Evolutionary conservation across 176 grass and related monocot genomes (phyloP), one percentile per base, ranked within the genome.

Genomic region (Pontederia crassipes): DNA sequence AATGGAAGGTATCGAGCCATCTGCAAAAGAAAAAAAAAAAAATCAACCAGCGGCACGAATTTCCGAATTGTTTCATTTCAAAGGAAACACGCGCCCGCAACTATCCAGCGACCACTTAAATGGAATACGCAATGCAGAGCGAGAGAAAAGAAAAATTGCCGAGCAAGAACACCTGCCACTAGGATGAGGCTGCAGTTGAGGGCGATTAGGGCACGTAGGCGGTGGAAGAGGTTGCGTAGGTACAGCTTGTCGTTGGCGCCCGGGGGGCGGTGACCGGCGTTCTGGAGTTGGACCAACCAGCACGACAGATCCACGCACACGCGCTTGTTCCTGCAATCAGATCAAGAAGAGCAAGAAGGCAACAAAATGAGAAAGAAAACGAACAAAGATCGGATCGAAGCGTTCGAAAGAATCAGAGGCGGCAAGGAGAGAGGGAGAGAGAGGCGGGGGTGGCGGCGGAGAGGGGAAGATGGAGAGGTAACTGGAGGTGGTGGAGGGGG

Each of bases 241-340:
- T 88, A 97, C 54, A 91, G 64, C 87, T 87, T 97, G 58, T 96
- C 81, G 77, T 72, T 87, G 10, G 74, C 55, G 73, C 74, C 74
- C 12, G 65, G 76, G 64, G 73, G 63, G 28, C 79, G 72, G 26
- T 78, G 81, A 57, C 74, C 16, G 52, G 83, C 83, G 11, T 18
- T 88, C 29, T 70, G 75, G 49, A 97, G 69, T 77, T 97, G 81
- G 40, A 97, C 80, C 13, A 97, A 60, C 84, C 92, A 97, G 75
- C 92, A 97, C 24, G 87, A 97, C 2, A 97, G 92, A 72, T 97
- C 87, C 46, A 97, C 92, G 55, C 87, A 91, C 47, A 97, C 49
- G 83, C 81, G 87, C 92, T 88, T 97, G 81, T 85, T 90, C 81
- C 86, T 96, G 50, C 11, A 27, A 8, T 11, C 16, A 17, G 58